phyloP scores from a whole-genome alignment of 1,284 basidiomycete genomes.

The Earliella scabrosa region DNA sequence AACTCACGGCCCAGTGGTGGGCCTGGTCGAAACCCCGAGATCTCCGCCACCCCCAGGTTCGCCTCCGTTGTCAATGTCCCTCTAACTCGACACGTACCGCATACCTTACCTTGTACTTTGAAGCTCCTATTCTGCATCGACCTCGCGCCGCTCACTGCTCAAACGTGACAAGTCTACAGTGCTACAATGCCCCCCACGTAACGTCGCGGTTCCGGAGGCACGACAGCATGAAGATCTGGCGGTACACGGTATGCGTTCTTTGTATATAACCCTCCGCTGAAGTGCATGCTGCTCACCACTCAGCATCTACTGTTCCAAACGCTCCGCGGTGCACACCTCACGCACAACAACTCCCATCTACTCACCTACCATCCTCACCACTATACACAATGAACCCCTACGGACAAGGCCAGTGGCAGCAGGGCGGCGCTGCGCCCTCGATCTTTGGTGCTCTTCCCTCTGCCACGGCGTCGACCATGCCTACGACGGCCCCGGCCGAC shows the following conservation, averaged over 20 bases:
- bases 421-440: slow-evolving; percentile 43
- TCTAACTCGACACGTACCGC: not conserved
- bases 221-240: not conserved
- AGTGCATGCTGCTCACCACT: slow-evolving; percentile 12
- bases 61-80: not conserved
- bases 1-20: too few relatives aligned
- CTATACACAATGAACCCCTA: slow-evolving; percentile 34
- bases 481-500: slow-evolving; percentile 37
- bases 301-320: slow-evolving; percentile 2
- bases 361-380: not conserved
- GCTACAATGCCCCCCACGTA: not conserved
- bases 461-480: slow-evolving; percentile 31
- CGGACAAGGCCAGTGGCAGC: slow-evolving; percentile 32
- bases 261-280: slow-evolving; percentile 12
- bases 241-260: not conserved
- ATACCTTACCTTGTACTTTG: not conserved
- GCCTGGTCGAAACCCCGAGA: too few relatives aligned
- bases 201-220: not conserved
- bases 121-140: not conserved
- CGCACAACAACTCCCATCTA: not conserved
- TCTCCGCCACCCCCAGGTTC: not conserved
- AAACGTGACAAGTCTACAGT: not conserved
- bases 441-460: slow-evolving; percentile 67
- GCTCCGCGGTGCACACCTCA: not conserved
- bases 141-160: not conserved